Evolutionary conservation across 1,284 basidiomycete genomes (phyloP).

Genomic region (Irpex sp.): DNA sequence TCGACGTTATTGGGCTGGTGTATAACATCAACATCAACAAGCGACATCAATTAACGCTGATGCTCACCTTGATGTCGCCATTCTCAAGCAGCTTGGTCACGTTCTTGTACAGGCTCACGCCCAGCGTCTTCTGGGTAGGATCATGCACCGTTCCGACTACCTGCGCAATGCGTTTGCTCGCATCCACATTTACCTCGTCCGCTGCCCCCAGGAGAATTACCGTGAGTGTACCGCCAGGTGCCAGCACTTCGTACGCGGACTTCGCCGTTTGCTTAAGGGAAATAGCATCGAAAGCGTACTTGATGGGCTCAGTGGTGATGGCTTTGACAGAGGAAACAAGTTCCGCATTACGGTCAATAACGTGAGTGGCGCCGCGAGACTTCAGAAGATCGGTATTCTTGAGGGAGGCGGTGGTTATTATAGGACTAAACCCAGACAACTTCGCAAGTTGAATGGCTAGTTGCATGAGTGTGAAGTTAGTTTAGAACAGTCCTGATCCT

Average conservation of each 20-base stretch:
- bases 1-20: conserved; percentile 28
- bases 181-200: neutral
- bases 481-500: neutral
- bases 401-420: conserved; percentile 44
- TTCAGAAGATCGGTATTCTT: conserved; percentile 40
- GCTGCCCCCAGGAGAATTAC: neutral
- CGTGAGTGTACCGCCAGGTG: conserved; percentile 9
- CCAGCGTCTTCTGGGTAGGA: neutral
- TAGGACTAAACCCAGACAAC: conserved; percentile 44
- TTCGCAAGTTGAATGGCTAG: conserved; percentile 41
- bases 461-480: neutral
- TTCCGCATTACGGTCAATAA: conserved; percentile 27
- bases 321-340: neutral
- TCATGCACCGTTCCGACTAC: neutral
- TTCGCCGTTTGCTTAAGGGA: conserved; percentile 4
- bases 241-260: conserved; percentile 8
- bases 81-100: neutral
- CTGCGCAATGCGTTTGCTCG: neutral
- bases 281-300: conserved; percentile 9
- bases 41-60: neutral
- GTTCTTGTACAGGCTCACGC: neutral
- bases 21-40: neutral
- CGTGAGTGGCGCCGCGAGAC: conserved; percentile 44
- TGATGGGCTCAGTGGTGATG: conserved; percentile 13
- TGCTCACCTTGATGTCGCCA: neutral